A percentile compares a stretch with the other conserved stretches of the same genome.
phyloP scores from a whole-genome alignment of 345 rosid species.

The Camelina laxa region DNA sequence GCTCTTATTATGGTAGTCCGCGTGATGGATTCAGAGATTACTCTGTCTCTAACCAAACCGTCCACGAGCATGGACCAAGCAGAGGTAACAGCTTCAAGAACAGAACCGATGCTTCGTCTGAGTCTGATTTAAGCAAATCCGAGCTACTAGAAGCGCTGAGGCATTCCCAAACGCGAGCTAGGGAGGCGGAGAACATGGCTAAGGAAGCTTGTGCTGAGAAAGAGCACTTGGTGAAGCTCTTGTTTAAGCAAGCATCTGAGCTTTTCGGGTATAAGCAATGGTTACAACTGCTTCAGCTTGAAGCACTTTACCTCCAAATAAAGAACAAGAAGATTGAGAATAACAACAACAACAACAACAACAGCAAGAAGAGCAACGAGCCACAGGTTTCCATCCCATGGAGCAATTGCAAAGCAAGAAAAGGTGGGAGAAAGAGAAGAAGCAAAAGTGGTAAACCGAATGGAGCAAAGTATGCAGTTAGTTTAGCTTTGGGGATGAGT shows the following conservation, averaged over 20 bases:
- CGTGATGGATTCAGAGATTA: conserved; percentile 44
- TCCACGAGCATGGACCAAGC: conserved; percentile 31
- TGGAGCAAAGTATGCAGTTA: conserved; percentile 54
- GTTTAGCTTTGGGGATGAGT: conserved; percentile 79
- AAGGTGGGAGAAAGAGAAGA: conserved; percentile 45
- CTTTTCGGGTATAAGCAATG: conserved; percentile 93
- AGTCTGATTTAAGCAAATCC: conserved; percentile 64
- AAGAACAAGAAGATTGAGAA: conserved; percentile 58
- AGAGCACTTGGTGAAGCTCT: conserved; percentile 75
- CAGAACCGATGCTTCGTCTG: conserved; percentile 45
- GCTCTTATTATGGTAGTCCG: conserved; percentile 44
- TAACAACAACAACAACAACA: no score
- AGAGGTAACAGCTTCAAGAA: conserved; percentile 38
- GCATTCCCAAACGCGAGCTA: conserved; percentile 95
- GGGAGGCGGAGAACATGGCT: conserved; percentile 96
- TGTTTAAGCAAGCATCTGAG: conserved; percentile 93
- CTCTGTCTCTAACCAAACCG: conserved; percentile 42
- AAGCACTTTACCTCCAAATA: conserved; percentile 65
- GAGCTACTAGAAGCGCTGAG: conserved; percentile 86
- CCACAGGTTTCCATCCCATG: conserved; percentile 56
- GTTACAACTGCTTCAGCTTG: conserved; percentile 85
- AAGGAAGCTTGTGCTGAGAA: conserved; percentile 78
- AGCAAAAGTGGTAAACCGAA: conserved; percentile 41
- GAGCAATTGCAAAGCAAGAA: conserved; percentile 54
- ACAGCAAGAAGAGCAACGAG: conserved; percentile 49